Conservation (phyloP, 129 eudicot species). For the Rutidosis leptorrhynchoides region DNA sequence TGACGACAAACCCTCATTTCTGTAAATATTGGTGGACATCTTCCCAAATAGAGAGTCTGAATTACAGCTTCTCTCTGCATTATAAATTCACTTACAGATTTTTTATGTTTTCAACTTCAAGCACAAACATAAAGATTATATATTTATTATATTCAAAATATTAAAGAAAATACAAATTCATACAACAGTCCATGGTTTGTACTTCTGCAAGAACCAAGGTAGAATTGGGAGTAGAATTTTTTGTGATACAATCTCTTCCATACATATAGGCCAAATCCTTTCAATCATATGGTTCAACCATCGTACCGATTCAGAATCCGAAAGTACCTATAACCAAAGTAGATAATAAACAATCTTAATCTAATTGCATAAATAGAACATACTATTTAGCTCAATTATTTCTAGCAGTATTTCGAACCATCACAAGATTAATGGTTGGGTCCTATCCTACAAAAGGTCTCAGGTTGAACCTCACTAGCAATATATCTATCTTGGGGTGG, state of each 20-base stretch:
- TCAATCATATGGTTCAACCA: constrained; percentile 89
- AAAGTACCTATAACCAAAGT: constrained; percentile 50
- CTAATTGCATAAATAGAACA: background rate
- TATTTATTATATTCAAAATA: background rate
- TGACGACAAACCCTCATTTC: constrained; percentile 85
- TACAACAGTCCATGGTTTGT: constrained; percentile 98
- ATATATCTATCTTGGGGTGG: too few species aligned
- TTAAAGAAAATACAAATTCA: constrained; percentile 23
- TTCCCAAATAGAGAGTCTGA: constrained; percentile 79
- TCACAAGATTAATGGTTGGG: too few species aligned
- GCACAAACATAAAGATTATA: background rate
- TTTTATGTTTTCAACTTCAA: background rate
- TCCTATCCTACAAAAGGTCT: too few species aligned
- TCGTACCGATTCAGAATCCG: constrained; percentile 83
- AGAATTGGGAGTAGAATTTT: constrained; percentile 75
- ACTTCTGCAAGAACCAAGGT: constrained; percentile 95
- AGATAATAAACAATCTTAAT: background rate
- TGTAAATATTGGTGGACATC: constrained; percentile 91
- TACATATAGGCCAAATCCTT: constrained; percentile 85
- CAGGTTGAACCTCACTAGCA: too few species aligned
- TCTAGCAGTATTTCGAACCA: background rate
- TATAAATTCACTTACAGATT: background rate
- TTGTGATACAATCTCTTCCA: constrained; percentile 82
- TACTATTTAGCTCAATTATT: background rate
- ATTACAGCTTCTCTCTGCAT: constrained; percentile 59